Percentiles rank a stretch among this genome's conserved stretches.
Evolutionary conservation across 2,329 filamentous ascomycete genomes (phyloP).

Genomic region (Colletotrichum cuscutae): DNA sequence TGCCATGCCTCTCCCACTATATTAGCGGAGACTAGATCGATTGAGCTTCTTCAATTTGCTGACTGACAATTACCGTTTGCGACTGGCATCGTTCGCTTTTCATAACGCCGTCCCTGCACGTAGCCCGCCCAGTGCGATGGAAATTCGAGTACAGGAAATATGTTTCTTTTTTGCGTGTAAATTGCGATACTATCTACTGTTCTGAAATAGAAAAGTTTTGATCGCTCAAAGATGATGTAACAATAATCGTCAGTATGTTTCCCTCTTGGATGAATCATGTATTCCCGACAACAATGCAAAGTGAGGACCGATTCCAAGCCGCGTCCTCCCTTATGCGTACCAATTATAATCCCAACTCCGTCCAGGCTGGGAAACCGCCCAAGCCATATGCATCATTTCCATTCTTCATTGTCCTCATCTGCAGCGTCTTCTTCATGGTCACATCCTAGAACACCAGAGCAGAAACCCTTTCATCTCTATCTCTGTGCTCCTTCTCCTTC

Average conservation of each 20-base stretch:
- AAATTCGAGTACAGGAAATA: too few species aligned
- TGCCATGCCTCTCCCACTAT: background rate
- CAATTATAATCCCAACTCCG: slow-evolving; percentile 32
- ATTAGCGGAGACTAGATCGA: background rate
- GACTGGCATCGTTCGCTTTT: too few species aligned
- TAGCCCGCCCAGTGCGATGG: background rate
- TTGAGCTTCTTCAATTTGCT: background rate
- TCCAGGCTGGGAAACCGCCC: slow-evolving; percentile 29
- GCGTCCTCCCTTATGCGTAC: background rate
- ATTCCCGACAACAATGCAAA: background rate
- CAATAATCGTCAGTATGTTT: slow-evolving; percentile 2
- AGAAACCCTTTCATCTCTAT: slow-evolving; percentile 38
- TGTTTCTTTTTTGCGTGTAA: slow-evolving; percentile 5
- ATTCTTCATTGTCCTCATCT: slow-evolving; percentile 5
- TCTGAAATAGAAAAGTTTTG: background rate
- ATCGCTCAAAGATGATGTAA: slow-evolving; percentile 8
- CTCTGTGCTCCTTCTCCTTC: slow-evolving; percentile 56
- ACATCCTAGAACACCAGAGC: slow-evolving; percentile 31
- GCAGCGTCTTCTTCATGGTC: slow-evolving; percentile 3
- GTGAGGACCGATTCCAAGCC: background rate
- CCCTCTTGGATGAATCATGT: background rate
- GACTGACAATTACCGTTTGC: background rate
- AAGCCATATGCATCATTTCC: slow-evolving; percentile 29
- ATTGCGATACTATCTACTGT: slow-evolving; percentile 4
- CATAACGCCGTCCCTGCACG: background rate